Conservation (phyloP, 1,139 yeast species). For the Blastobotrys arbuscula region DNA sequence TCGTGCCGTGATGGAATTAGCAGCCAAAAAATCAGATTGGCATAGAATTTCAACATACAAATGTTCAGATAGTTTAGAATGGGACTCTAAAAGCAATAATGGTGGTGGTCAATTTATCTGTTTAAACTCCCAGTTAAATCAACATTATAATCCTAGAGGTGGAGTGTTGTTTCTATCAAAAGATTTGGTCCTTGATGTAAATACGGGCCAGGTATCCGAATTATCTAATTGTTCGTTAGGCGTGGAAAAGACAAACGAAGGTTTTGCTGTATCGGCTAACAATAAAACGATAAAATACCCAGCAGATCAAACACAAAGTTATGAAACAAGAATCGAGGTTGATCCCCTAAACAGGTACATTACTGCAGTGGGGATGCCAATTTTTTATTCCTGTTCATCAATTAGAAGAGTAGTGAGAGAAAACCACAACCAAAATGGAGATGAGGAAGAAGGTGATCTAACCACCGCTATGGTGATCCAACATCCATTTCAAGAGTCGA, state of each 20-base stretch:
- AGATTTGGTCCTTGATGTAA: neutral
- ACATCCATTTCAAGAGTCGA: constrained; percentile 2
- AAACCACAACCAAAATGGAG: neutral
- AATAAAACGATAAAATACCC: neutral
- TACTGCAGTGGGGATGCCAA: constrained; percentile 2
- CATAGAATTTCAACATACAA: neutral
- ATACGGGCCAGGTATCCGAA: neutral
- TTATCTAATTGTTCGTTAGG: neutral
- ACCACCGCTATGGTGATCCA: constrained; percentile 1
- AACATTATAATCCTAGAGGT: neutral
- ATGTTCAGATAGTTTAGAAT: no score
- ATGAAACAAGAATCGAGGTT: neutral
- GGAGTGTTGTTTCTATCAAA: neutral
- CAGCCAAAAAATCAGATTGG: neutral
- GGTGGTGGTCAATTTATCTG: neutral
- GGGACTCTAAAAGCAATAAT: no score
- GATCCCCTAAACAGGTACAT: constrained; percentile 1
- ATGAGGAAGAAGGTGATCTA: neutral
- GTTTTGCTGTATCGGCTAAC: neutral
- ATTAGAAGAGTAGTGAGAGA: neutral
- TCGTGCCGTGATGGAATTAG: neutral
- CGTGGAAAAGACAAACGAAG: neutral
- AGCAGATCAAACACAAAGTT: neutral
- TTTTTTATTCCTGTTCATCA: constrained; percentile 4
- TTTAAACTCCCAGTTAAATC: neutral